Base-by-base conservation (phyloP, 2,329 filamentous ascomycete genomes). In the Fusarium liriodendri region DNA sequence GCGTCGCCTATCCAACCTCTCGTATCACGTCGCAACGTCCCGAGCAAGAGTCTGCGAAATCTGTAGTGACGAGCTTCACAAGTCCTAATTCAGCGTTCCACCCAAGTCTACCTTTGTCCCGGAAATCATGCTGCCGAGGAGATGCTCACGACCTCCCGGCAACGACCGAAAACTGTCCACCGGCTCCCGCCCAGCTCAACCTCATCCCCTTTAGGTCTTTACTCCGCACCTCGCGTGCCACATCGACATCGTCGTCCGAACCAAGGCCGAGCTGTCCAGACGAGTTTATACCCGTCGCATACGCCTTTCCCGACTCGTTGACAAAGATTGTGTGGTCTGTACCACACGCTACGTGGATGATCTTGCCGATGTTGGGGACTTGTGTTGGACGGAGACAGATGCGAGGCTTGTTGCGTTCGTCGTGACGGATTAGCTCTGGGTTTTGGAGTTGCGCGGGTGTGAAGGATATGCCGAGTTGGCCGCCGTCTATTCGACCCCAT, bases 221-320 rank as follows among this genome's bases (percentile, higher is more conserved):
- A 11, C 62, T 29, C 22, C 35, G 55, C 16, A 69, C 40, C n/a
- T 50, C 29, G 47, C 40, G 66, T 20, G 55, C 54, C 33, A 64
- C 45, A 4, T 66, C 10, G 10, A 50, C 38, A 52, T 97, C 94
- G 52, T 95, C 92, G 25, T 89, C 89, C 0, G 87, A 89, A 18
- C 91, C 92, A 67, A 89, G 89, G 2, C 93, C 93, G 11, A 92
- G 93, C 81, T 94, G 92, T 76, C 92, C 93, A 71, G 89, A 92
- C 29, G 88, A 88, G 11, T 88, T 91, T 83, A 94, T 94, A 4
- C 93, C 93, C 91, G 92, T 94, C 2, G 88, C 33, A 22, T 52
- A 70, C 8, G 38, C 70, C 11, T 16, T 66, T 87, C 93, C 92
- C 42, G 91, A 86, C 66, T 85, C 85, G 72, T 88, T 89, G 75